A percentile compares a stretch with the other conserved stretches of the same genome.
These are phyloP conservation scores for Centaurea solstitialis DNA, from an alignment of 129 eudicot species.

Conservation along the genomic window DNA sequence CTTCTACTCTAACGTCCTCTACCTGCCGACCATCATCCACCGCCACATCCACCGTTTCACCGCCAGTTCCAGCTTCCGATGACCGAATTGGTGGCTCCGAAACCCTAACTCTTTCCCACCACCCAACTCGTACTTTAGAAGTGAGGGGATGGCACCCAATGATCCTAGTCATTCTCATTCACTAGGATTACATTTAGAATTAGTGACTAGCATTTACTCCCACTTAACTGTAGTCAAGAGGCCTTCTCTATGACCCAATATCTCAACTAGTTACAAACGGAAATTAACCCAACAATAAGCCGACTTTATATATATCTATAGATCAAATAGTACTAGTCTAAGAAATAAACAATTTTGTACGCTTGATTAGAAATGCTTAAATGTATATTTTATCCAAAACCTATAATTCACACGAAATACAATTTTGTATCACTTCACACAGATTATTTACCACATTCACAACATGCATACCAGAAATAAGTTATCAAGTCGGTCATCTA, in stretches of 20 bases:
- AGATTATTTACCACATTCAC: not conserved
- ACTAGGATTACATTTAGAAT: too few species aligned
- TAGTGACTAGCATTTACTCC: too few species aligned
- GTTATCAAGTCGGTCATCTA: not conserved
- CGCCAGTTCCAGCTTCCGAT: not conserved
- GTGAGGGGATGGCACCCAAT: too few species aligned
- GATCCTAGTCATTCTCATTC: too few species aligned
- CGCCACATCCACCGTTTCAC: constrained; percentile 1
- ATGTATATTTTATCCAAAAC: not conserved
- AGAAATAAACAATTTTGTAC: too few species aligned
- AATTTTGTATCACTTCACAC: not conserved
- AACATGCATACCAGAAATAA: not conserved
- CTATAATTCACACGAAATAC: not conserved
- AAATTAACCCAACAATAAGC: too few species aligned
- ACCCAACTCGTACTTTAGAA: not conserved
- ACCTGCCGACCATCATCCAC: not conserved
- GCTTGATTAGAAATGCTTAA: too few species aligned
- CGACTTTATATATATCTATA: too few species aligned
- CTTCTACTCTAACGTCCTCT: constrained; percentile 11
- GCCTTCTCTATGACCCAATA: too few species aligned
- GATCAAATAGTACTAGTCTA: too few species aligned
- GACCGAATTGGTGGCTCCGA: not conserved
- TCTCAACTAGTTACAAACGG: too few species aligned
- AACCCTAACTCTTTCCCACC: constrained; percentile 7
- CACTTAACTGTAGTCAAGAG: too few species aligned